A percentile compares a stretch with the other conserved stretches of the same genome.
Evolutionary conservation across 1,139 yeast species (phyloP).

Genomic region (Kazachstania sp.): DNA sequence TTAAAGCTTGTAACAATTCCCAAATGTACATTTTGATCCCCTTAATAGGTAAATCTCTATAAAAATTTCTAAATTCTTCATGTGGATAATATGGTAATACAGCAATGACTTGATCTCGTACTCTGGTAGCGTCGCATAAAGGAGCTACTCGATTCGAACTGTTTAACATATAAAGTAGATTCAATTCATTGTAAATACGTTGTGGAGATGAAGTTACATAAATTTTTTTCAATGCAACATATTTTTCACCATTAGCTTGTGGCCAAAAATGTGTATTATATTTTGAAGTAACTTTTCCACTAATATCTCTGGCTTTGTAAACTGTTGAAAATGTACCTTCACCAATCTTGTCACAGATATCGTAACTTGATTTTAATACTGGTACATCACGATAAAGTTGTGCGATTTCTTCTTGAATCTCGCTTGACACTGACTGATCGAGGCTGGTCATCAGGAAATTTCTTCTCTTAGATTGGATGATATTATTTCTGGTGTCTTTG

Average conservation of each 20-base stretch:
- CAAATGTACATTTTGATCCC: constrained; percentile 77
- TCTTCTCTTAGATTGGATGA: too few species aligned
- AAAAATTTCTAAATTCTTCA: constrained; percentile 82
- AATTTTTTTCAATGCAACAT: constrained; percentile 86
- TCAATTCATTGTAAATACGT: constrained; percentile 80
- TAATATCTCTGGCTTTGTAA: constrained; percentile 69
- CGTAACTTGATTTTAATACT: constrained; percentile 49
- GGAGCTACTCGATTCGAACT: constrained; percentile 81
- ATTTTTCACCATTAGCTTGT: constrained; percentile 33
- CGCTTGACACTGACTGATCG: neutral
- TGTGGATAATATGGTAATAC: constrained; percentile 88
- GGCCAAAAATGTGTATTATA: constrained; percentile 27
- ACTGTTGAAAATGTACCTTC: constrained; percentile 93
- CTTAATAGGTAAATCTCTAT: constrained; percentile 64
- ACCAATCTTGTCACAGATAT: constrained; percentile 77
- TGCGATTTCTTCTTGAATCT: constrained; percentile 54
- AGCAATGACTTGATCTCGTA: constrained; percentile 86
- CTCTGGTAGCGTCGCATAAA: constrained; percentile 73
- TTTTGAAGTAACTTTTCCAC: constrained; percentile 22
- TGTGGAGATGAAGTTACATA: constrained; percentile 93
- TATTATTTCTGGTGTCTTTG: too few species aligned
- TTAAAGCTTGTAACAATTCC: constrained; percentile 69
- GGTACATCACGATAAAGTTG: constrained; percentile 57
- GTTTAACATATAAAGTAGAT: constrained; percentile 55
- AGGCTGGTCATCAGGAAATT: neutral